Base-by-base conservation (phyloP, 495 filamentous ascomycete species). In the Collariella sp. region DNA sequence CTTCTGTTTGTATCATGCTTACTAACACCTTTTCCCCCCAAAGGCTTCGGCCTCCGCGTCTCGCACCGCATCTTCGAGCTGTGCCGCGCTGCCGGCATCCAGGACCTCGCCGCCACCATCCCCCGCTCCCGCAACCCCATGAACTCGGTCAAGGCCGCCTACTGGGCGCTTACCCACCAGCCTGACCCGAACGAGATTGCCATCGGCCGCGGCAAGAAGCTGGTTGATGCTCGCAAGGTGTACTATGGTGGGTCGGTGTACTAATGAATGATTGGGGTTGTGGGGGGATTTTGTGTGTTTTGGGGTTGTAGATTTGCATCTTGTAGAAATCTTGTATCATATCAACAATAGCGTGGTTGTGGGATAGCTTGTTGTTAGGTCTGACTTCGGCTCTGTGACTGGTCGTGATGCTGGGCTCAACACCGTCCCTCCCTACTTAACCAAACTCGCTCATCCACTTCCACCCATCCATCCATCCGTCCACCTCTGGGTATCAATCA, bases 181-280 rank as follows among this genome's bases (percentile, higher is more conserved):
- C 79, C 76, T 54, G 72, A 91, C 59, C 94, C 94, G 10, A 88
- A 97, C 65, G 83, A 89, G 62, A 79, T 98, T 65, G 93, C 93
- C 41, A 74, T 84, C 29, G 91, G 84, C 38, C 72, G 89, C 47
- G 91, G 93, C 41, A 89, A 83, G 79, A 98, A 98, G 79, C 70
- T 98, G 59, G 89, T 97, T 16, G 93, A 98, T 76, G 85, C 91
- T 43, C 77, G 93, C 63, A 96, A 90, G 76, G 93, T 97, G 63
- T 99, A 99, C 74, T 97, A 96, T 73, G 88, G 86, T 16, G 90
- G 91, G 11, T 79, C 78, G 66, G 76, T 82, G 62, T 78, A 74
- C 35, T 73, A 68, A 62, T 52, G 22, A 20, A 16, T 4, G 36
- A 19, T n/a, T 38, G 15, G 6, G 35, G 35, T 12, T 38, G 35